Evolutionary conservation across 2,329 filamentous ascomycete species (phyloP), one percentile per base, ranked within the genome.

Genomic region (Cytospora leucostoma): DNA sequence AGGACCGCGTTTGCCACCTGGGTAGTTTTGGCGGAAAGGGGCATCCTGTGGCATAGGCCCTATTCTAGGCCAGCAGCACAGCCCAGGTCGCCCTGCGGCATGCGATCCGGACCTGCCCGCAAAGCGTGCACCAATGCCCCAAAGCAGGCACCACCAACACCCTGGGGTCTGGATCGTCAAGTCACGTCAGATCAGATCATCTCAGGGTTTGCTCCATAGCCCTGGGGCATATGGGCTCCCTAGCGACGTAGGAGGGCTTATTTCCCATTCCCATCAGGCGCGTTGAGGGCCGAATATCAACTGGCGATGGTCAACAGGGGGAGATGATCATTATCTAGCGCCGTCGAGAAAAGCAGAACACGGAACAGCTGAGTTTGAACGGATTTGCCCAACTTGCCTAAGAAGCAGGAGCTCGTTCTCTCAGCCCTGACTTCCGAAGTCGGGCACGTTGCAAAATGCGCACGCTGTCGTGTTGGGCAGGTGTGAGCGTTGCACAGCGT

Each of bases 401-500:
- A 21, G 7, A 12, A 10, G 44, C 7, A 50, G 8, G 33, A 50
- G 17, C 34, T 52, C 38, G 5, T 38, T 59, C 50, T 52, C 5
- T 35, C 27, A 21, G 17, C 15, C 49, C 53, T 33, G 33, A 51
- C 50, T 38, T 49, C 56, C 32, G 50, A 47, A n/a, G 47, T 37
- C 35, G 10, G 33, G 21, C 15, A 40, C 44, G n/a, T 47, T 12
- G 44, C n/a, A 47, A 12, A n/a, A n/a, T 47, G n/a, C n/a, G 11
- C 44, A 19, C n/a, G 44, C n/a, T 56, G 53, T 61, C 51, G 64
- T 61, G 58, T 63, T 27, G 51, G 56, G 56, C 56, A 56, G 51
- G 51, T 40, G 61, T 59, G 53, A 49, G 51, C 54, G 64, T 66
- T 55, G 57, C 53, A 66, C 57, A 47, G 58, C 58, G 61, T 64